Conservation (phyloP, 306 rosid species). For the Pterocarpus macrocarpus region DNA sequence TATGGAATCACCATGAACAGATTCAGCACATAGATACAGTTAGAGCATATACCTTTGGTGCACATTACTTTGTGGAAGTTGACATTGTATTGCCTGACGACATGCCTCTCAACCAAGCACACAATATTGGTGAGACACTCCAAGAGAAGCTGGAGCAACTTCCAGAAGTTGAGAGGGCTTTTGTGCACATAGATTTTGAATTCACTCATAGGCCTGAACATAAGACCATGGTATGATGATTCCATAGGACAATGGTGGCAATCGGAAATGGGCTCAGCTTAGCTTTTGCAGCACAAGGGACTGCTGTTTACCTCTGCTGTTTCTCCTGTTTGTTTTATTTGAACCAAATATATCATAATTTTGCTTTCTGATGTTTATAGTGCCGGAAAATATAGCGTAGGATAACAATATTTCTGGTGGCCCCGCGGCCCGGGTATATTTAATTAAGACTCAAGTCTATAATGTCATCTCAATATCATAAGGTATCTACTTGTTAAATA, state of each 20-base stretch:
- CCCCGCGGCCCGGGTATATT: too few species aligned
- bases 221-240: constrained; percentile 57
- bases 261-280: neutral
- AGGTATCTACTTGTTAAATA: too few species aligned
- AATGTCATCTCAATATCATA: too few species aligned
- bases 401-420: too few species aligned
- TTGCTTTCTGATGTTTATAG: constrained; percentile 7
- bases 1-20: constrained; percentile 86
- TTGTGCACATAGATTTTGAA: constrained; percentile 86
- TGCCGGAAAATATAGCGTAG: too few species aligned
- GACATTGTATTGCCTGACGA: constrained; percentile 80
- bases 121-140: constrained; percentile 81
- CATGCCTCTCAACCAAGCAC: constrained; percentile 73
- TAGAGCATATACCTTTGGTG: constrained; percentile 84
- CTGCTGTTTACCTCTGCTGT: neutral
- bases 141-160: constrained; percentile 82
- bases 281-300: neutral
- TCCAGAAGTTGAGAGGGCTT: constrained; percentile 87
- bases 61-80: constrained; percentile 82
- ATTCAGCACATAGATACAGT: constrained; percentile 86
- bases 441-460: too few species aligned
- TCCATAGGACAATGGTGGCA: neutral
- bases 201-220: constrained; percentile 84
- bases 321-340: constrained; percentile 1
- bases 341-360: neutral